Conservation (phyloP, 352 stramenopile species). For the Pythium volutum region DNA sequence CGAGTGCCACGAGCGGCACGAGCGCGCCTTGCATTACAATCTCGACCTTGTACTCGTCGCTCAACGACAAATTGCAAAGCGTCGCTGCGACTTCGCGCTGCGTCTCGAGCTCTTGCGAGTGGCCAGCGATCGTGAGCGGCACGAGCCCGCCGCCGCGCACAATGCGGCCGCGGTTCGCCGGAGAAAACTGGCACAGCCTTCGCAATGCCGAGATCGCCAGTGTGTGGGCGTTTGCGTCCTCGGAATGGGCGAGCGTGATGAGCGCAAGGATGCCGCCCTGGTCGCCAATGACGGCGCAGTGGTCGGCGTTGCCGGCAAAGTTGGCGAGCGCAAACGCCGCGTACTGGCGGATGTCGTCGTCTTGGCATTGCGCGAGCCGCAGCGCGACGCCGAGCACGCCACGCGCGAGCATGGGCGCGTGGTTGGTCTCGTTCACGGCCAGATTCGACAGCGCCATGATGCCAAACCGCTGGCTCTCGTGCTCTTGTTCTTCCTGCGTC, state of each 20-base stretch:
- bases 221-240: conserved; percentile 89
- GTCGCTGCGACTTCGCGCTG: conserved; percentile 93
- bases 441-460: conserved; percentile 96
- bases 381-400: conserved; percentile 85
- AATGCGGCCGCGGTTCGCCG: conserved; percentile 87
- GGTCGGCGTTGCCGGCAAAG: conserved; percentile 86
- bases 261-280: conserved; percentile 90
- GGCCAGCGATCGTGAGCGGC: conserved; percentile 79
- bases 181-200: conserved; percentile 88
- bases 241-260: conserved; percentile 84
- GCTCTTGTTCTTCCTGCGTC: conserved; percentile 53
- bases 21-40: conserved; percentile 84
- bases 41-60: conserved; percentile 89
- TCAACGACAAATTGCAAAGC: conserved; percentile 93
- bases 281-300: conserved; percentile 87
- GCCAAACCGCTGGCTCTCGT: conserved; percentile 86
- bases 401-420: conserved; percentile 88
- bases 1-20: conserved; percentile 76
- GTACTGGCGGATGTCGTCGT: conserved; percentile 88
- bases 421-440: conserved; percentile 92
- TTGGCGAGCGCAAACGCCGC: conserved; percentile 93
- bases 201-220: conserved; percentile 91
- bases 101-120: conserved; percentile 91
- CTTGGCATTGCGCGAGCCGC: conserved; percentile 56
- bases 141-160: conserved; percentile 83